Conservation (phyloP, 768 basidiomycete genomes). For the Russula sp. region DNA sequence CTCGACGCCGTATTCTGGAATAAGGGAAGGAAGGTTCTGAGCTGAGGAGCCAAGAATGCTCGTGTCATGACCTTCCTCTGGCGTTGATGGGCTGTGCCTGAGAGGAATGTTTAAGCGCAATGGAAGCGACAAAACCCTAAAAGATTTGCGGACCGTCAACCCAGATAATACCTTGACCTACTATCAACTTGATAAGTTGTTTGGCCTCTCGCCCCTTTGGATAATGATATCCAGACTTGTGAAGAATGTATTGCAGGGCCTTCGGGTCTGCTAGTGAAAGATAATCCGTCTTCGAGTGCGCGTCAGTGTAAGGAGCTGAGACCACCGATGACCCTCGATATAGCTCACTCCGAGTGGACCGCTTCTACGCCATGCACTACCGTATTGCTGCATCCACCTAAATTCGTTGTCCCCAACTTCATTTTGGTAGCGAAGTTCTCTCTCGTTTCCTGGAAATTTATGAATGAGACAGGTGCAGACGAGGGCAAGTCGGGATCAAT, state of each 20-base stretch:
- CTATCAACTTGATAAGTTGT: slow-evolving; percentile 17
- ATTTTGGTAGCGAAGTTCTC: slow-evolving; percentile 23
- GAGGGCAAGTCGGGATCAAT: not conserved
- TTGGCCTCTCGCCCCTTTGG: slow-evolving; percentile 13
- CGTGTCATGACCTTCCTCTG: slow-evolving; percentile 30
- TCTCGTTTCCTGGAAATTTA: slow-evolving; percentile 26
- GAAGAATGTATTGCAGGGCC: slow-evolving; percentile 30
- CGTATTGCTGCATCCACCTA: slow-evolving; percentile 29
- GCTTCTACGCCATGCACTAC: slow-evolving; percentile 25
- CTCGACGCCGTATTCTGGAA: slow-evolving; percentile 21
- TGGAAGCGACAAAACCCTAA: not conserved
- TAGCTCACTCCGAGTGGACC: slow-evolving; percentile 25
- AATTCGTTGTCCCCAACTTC: slow-evolving; percentile 29
- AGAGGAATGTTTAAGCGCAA: not conserved
- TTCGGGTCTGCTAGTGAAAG: slow-evolving; percentile 14
- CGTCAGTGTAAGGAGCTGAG: slow-evolving; percentile 10
- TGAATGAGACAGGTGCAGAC: not conserved
- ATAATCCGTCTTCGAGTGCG: not conserved
- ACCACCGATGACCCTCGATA: not conserved
- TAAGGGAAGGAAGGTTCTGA: slow-evolving; percentile 28
- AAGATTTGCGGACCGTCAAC: slow-evolving; percentile 22
- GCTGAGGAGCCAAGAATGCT: slow-evolving; percentile 28
- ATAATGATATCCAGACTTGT: slow-evolving; percentile 30
- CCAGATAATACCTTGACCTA: slow-evolving; percentile 25
- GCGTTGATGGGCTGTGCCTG: slow-evolving; percentile 26